These are phyloP conservation scores for Rhizopogon vesiculosus DNA, from an alignment of 768 basidiomycete genomes.

Conservation along the genomic window DNA sequence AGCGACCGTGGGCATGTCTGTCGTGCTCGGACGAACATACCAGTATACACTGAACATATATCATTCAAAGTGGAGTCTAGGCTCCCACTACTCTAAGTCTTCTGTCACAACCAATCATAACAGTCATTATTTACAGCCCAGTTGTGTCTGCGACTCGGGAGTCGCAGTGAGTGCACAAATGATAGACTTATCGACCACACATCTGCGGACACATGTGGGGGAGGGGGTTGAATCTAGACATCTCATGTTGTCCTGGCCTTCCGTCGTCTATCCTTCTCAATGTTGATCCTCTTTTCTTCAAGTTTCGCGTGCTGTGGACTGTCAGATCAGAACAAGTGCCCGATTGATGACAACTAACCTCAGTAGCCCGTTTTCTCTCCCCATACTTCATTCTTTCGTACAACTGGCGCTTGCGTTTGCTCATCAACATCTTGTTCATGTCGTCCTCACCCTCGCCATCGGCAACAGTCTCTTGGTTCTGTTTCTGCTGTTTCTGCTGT, in stretches of 20 bases:
- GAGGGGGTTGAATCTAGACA: background rate
- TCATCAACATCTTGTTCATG: constrained; percentile 98
- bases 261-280: constrained; percentile 50
- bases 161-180: background rate
- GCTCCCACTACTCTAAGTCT: background rate
- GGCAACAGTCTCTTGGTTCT: constrained; percentile 29
- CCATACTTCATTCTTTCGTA: constrained; percentile 93
- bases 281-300: constrained; percentile 50
- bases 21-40: background rate
- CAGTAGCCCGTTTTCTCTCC: constrained; percentile 66
- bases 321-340: constrained; percentile 6
- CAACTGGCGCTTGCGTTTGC: constrained; percentile 88
- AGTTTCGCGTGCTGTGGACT: constrained; percentile 51
- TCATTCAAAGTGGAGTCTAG: background rate
- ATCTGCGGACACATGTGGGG: background rate
- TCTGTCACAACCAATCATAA: background rate
- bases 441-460: constrained; percentile 53
- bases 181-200: background rate
- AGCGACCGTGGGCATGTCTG: constrained; percentile 7
- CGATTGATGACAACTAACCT: constrained; percentile 50
- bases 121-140: background rate
- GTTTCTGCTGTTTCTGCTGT: constrained; percentile 22
- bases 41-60: too few species aligned
- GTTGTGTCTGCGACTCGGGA: too few species aligned
- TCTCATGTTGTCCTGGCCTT: constrained; percentile 23